These are phyloP conservation scores for Perkinsus olseni DNA, from an alignment of 169 alveolate species.

Conservation along the genomic window DNA sequence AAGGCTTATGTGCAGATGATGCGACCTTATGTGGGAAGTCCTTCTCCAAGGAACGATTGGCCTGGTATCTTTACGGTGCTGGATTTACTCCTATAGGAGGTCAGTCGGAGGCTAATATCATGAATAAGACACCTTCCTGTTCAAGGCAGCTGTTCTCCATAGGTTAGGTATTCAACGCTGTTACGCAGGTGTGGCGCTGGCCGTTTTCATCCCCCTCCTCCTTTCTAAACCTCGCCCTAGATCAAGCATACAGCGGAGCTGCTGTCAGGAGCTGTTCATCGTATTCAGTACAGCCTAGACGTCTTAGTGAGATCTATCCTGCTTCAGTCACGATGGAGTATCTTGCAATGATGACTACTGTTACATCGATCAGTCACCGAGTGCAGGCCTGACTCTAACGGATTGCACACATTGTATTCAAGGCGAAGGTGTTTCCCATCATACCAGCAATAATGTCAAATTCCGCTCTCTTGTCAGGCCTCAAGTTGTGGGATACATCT, in stretches of 20 bases:
- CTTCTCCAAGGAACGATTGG: background rate
- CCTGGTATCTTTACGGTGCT: background rate
- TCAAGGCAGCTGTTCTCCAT: too few species aligned
- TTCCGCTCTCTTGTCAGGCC: background rate
- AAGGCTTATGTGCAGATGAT: background rate
- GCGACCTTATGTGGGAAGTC: background rate
- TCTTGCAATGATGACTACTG: background rate
- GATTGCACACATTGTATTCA: background rate
- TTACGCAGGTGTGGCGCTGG: background rate
- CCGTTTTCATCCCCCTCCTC: background rate
- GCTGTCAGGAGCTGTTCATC: background rate
- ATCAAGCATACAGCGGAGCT: background rate
- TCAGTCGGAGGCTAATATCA: background rate
- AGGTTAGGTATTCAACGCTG: too few species aligned
- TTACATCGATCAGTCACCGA: too few species aligned
- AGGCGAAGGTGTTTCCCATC: background rate
- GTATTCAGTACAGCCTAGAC: background rate
- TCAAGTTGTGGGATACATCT: background rate
- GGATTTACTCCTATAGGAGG: background rate
- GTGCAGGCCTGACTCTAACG: background rate
- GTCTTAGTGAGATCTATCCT: background rate
- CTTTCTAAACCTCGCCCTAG: background rate
- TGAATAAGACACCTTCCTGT: too few species aligned
- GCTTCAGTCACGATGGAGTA: background rate
- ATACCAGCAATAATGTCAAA: background rate